phyloP scores from a whole-genome alignment of 2,329 filamentous ascomycete species.

The Huntiella omanensis region DNA sequence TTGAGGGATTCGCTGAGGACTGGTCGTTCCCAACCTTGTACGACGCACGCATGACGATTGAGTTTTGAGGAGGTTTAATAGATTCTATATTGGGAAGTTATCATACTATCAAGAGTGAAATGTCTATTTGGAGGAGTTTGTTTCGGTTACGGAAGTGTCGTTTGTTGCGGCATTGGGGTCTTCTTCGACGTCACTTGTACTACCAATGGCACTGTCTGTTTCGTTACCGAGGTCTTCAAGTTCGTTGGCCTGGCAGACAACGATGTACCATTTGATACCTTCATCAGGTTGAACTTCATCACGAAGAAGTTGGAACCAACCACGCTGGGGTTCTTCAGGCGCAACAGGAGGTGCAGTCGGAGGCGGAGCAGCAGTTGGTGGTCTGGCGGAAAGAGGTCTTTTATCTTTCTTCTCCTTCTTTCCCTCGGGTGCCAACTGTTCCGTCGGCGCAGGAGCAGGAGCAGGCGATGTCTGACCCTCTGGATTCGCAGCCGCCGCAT shows the following conservation, averaged over 20 bases:
- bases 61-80: neutral
- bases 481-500: neutral
- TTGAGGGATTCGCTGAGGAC: too few relatives aligned
- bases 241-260: slow-evolving; percentile 42
- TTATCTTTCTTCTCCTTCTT: slow-evolving; percentile 2
- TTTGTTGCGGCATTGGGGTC: slow-evolving; percentile 14
- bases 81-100: neutral
- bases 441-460: neutral
- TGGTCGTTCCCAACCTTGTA: too few relatives aligned
- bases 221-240: slow-evolving; percentile 25
- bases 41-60: neutral
- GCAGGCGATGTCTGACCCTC: slow-evolving; percentile 10
- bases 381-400: too few relatives aligned
- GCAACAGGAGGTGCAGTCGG: neutral
- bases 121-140: neutral
- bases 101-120: too few relatives aligned
- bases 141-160: neutral
- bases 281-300: slow-evolving; percentile 36
- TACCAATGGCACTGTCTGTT: slow-evolving; percentile 18
- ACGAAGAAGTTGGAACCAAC: slow-evolving; percentile 38
- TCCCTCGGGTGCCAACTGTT: neutral
- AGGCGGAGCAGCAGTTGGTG: too few relatives aligned
- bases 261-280: slow-evolving; percentile 42
- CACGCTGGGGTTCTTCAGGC: slow-evolving; percentile 12
- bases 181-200: slow-evolving; percentile 11